These are phyloP conservation scores for Ophiostoma novo-ulmi DNA, from an alignment of 2,329 filamentous ascomycete species.

Conservation along the genomic window DNA sequence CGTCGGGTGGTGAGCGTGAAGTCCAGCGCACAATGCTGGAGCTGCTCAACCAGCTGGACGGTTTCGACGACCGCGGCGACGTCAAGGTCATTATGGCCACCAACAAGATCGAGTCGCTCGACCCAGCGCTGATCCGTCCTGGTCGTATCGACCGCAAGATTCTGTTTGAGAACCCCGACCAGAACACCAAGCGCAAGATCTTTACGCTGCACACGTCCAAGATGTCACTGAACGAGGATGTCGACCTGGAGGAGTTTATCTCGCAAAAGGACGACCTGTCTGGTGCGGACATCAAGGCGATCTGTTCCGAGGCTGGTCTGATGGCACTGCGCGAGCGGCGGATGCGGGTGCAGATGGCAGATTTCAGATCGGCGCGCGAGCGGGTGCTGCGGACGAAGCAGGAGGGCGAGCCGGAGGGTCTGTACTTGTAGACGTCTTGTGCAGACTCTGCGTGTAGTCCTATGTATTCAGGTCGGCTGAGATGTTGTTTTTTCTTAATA, in stretches of 20 bases:
- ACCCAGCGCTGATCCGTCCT: constrained; percentile 91
- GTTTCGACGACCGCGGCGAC: constrained; percentile 96
- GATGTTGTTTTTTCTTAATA: not conserved
- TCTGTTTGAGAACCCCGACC: constrained; percentile 61
- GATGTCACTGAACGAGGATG: constrained; percentile 93
- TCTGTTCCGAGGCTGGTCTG: constrained; percentile 93
- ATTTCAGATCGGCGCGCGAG: constrained; percentile 89
- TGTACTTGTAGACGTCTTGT: constrained; percentile 74
- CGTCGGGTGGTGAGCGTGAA: constrained; percentile 92
- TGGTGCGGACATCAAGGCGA: constrained; percentile 97
- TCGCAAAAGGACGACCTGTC: constrained; percentile 96
- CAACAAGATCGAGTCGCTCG: constrained; percentile 98
- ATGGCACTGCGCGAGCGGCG: constrained; percentile 89
- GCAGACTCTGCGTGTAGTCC: not conserved
- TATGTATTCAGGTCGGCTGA: not conserved
- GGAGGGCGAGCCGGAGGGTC: constrained; percentile 93
- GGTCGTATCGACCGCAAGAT: constrained; percentile 99
- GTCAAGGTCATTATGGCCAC: constrained; percentile 99
- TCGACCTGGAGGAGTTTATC: constrained; percentile 98
- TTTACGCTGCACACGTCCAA: constrained; percentile 97
- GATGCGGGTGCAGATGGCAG: constrained; percentile 98
- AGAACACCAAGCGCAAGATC: constrained; percentile 96
- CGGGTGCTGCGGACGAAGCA: constrained; percentile 97
- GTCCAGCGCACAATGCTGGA: constrained; percentile 98
- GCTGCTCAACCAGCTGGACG: constrained; percentile 94